A percentile compares a stretch with the other conserved stretches of the same genome.
Evolutionary conservation across 306 rosid genomes (phyloP).

Genomic region (Nissolia schottii): DNA sequence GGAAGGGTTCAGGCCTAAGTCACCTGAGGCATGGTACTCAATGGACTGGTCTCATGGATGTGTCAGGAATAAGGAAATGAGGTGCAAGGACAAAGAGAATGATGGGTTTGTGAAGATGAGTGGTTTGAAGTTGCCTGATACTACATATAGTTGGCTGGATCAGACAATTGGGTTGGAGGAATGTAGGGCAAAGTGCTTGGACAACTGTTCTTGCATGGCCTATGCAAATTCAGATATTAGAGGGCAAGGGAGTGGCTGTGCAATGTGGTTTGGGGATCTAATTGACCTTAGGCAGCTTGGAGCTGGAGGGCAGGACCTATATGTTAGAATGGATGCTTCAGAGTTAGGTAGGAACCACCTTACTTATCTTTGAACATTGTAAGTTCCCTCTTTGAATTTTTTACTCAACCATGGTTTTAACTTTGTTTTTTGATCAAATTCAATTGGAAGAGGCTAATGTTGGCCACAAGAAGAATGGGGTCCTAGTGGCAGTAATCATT

Average conservation of each 20-base stretch:
- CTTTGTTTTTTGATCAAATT: constrained; percentile 19
- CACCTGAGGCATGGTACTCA: constrained; percentile 26
- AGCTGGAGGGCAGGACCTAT: constrained; percentile 59
- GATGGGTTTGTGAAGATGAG: constrained; percentile 35
- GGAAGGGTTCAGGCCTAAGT: constrained; percentile 37
- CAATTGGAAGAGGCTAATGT: constrained; percentile 3
- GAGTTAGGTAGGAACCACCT: constrained; percentile 44
- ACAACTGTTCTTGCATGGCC: constrained; percentile 57
- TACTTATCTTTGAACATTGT: neutral
- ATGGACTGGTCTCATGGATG: constrained; percentile 48
- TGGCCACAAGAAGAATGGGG: constrained; percentile 26
- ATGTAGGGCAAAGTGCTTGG: constrained; percentile 30
- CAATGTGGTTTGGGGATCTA: constrained; percentile 65
- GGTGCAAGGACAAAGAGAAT: constrained; percentile 25
- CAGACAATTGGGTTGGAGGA: constrained; percentile 27
- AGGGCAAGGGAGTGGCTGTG: constrained; percentile 64
- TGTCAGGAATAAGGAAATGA: constrained; percentile 16
- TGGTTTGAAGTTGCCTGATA: constrained; percentile 56
- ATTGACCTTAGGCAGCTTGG: constrained; percentile 43
- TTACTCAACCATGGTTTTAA: constrained; percentile 17
- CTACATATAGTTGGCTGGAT: constrained; percentile 48
- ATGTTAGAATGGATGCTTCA: constrained; percentile 51
- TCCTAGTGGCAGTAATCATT: constrained; percentile 16
- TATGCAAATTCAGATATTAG: constrained; percentile 54
- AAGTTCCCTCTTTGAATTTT: neutral